phyloP scores from a whole-genome alignment of 2,329 filamentous ascomycete genomes.

The Aspergillus versicolor region DNA sequence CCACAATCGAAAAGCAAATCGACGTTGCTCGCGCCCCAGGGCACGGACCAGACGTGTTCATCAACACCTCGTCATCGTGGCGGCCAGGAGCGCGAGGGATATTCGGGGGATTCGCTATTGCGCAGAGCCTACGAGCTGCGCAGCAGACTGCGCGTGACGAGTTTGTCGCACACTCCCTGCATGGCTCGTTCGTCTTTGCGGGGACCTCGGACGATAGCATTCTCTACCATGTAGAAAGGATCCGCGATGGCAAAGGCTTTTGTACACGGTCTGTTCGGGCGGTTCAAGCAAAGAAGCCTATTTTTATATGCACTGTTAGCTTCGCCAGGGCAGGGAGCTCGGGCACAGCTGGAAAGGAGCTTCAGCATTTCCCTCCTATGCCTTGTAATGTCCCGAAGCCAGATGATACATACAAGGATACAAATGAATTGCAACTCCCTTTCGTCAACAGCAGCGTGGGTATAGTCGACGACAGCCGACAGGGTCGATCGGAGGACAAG shows the following conservation, averaged over 20 bases:
- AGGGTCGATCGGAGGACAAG: not conserved
- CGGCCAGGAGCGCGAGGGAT: slow-evolving; percentile 16
- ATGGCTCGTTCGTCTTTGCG: slow-evolving; percentile 15
- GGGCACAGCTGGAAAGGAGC: not conserved
- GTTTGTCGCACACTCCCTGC: slow-evolving; percentile 10
- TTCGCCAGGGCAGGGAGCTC: not conserved
- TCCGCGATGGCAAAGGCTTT: slow-evolving; percentile 6
- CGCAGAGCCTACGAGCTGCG: slow-evolving; percentile 14
- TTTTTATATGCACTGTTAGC: not conserved
- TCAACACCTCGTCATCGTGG: slow-evolving; percentile 11
- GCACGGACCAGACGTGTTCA: slow-evolving; percentile 13
- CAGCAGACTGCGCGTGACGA: slow-evolving; percentile 7
- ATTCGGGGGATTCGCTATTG: slow-evolving; percentile 17
- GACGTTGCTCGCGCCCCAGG: not conserved
- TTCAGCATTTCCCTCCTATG: not conserved
- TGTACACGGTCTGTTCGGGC: slow-evolving; percentile 10
- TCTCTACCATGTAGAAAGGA: slow-evolving; percentile 10
- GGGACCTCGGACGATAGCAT: slow-evolving; percentile 1
- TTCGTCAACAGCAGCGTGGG: not conserved
- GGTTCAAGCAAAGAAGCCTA: not conserved
- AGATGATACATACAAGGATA: not conserved
- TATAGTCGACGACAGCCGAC: not conserved
- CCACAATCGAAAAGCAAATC: not conserved
- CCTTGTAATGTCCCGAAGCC: not conserved
- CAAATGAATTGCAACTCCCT: not conserved